These are phyloP conservation scores for Tubosaeta sp. DNA, from an alignment of 768 basidiomycete genomes.

Conservation along the genomic window DNA sequence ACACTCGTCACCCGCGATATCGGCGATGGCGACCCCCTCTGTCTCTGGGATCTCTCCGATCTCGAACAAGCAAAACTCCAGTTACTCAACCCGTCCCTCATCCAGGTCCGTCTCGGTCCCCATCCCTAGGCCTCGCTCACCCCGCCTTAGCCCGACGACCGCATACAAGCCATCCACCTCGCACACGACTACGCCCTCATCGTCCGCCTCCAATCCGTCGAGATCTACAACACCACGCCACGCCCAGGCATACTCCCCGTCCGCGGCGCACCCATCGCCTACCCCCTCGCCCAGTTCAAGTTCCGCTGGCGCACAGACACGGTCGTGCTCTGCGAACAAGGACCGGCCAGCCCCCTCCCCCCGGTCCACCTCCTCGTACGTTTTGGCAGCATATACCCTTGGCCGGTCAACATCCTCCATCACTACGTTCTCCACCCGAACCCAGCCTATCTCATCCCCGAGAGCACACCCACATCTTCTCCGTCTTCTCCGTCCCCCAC, in stretches of 20 bases:
- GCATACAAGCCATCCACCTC: conserved; percentile 40
- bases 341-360: background rate
- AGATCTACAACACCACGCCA: conserved; percentile 39
- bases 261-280: conserved; percentile 25
- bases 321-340: conserved; percentile 38
- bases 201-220: conserved; percentile 38
- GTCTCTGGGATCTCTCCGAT: conserved; percentile 34
- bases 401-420: conserved; percentile 69
- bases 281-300: conserved; percentile 43
- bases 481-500: background rate
- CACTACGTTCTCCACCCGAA: conserved; percentile 53
- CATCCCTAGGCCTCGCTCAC: background rate
- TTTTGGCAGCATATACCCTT: conserved; percentile 56
- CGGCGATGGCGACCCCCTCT: conserved; percentile 27
- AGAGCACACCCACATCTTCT: background rate
- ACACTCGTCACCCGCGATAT: conserved; percentile 36
- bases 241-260: conserved; percentile 15
- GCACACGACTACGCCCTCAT: conserved; percentile 43
- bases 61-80: conserved; percentile 29
- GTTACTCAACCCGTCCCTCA: conserved; percentile 33
- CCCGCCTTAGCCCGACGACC: conserved; percentile 31
- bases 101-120: conserved; percentile 24
- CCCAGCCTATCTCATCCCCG: conserved; percentile 25
- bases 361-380: conserved; percentile 54
- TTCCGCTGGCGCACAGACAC: conserved; percentile 60